Conservation (phyloP, 164 flowering plant genomes). For the Magnolia kwangsiensis region DNA sequence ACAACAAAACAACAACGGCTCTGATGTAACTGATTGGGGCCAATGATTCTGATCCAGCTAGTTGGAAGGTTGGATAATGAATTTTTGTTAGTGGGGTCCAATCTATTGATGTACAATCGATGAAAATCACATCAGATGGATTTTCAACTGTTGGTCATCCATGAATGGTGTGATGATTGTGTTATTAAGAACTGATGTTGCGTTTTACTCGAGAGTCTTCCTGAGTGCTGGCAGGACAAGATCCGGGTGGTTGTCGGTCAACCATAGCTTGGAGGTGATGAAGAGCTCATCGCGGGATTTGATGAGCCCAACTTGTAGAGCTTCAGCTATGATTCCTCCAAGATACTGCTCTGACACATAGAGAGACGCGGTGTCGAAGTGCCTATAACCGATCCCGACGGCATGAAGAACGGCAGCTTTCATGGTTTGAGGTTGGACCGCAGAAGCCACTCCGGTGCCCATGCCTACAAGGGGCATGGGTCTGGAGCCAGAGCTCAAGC, state of each 20-base stretch:
- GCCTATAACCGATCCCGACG: constrained; percentile 32
- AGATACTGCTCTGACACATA: constrained; percentile 29
- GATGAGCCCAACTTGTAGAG: constrained; percentile 27
- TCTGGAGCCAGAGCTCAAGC: constrained; percentile 13
- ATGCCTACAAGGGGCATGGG: constrained; percentile 22
- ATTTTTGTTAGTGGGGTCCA: too few relatives aligned
- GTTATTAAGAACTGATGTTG: constrained; percentile 14
- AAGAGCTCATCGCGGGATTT: constrained; percentile 28
- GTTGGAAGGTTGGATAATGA: too few relatives aligned
- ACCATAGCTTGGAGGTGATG: constrained; percentile 44
- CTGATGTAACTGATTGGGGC: too few relatives aligned
- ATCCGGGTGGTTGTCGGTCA: constrained; percentile 19
- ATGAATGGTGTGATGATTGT: background rate
- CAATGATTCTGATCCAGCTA: too few relatives aligned
- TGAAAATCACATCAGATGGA: background rate
- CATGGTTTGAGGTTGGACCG: background rate
- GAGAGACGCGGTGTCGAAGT: constrained; percentile 31
- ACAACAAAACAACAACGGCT: background rate
- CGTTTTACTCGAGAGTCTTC: constrained; percentile 22
- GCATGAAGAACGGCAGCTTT: constrained; percentile 16
- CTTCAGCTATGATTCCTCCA: constrained; percentile 30
- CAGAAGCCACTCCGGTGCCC: constrained; percentile 12
- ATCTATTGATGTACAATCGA: too few relatives aligned
- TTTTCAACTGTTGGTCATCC: background rate
- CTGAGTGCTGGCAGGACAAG: constrained; percentile 34